Evolutionary conservation across 805 yeast species (phyloP), one percentile per base, ranked within the genome.

Genomic region (Ascoidea tarda): DNA sequence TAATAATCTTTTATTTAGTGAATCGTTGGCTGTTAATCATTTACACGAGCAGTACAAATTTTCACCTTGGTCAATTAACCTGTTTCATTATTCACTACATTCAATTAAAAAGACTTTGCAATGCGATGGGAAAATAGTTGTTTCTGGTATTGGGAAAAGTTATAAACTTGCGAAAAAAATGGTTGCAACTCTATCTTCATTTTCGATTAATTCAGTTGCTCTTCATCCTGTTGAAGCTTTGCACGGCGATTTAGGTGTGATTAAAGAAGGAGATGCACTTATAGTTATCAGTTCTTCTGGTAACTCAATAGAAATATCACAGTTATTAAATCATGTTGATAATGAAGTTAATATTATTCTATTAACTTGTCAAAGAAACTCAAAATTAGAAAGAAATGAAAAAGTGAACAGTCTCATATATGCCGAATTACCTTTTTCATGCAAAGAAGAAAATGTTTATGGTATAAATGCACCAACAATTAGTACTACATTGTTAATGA

Each of bases 391-490:
- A 2, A 63, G 65, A 38, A 73, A 72, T 47, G 70, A 77, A 5
- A 75, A 75, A 54, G 74, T 79, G 4, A 65, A 66, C 28, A 68
- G 82, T 1, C 63, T 86, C 32, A 62, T 86, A 10, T 76, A 75
- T 51, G 87, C 87, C 0, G 83, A 80, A 49, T 63, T 84, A 16
- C 87, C 90, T 0, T 58, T 67, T 1, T 66, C 70, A 46, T 71
- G 81, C 53, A 69, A 88, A 56, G 62, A 62, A 52, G 72, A 74
- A 16, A 65, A 74, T 12, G 69, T 85, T 4, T 86, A 84, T 60
- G 96, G 96, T 0, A 64, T 88, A 33, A 84, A 89, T 6, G 96
- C 96, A 0, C 96, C 96, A 1, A 88, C 96, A 0, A 77, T 88
- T 5, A 80, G 95, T 5, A 83, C 95, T 1, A 84, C 95, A 0